Percentiles rank a stretch among this genome's conserved stretches.
These are phyloP conservation scores for Crithidia expoeki DNA, from an alignment of 208 protist genomes.

Conservation along the genomic window DNA sequence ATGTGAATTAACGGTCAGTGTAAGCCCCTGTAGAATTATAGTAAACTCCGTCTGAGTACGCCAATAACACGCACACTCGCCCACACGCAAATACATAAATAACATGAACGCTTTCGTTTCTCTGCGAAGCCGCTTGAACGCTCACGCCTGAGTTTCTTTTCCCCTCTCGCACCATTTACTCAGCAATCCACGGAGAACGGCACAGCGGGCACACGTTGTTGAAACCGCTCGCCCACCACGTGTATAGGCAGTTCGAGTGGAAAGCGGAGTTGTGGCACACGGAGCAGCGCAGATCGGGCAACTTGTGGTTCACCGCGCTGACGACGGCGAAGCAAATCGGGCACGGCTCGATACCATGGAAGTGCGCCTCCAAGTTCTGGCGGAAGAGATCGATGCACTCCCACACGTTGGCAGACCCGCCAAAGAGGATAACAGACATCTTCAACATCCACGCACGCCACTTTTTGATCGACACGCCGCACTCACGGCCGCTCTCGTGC, in stretches of 20 bases:
- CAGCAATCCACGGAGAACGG: conserved; percentile 82
- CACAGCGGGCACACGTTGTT: conserved; percentile 91
- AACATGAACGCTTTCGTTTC: too few species aligned
- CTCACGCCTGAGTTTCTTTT: too few species aligned
- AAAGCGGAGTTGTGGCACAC: conserved; percentile 88
- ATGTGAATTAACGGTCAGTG: too few species aligned
- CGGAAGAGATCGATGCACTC: conserved; percentile 88
- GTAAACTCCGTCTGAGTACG: too few species aligned
- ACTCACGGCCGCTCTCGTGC: conserved; percentile 59
- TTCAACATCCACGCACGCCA: conserved; percentile 90
- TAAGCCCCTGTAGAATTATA: too few species aligned
- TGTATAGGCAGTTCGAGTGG: conserved; percentile 89
- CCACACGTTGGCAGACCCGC: conserved; percentile 76
- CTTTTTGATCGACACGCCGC: conserved; percentile 76
- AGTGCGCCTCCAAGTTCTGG: conserved; percentile 91
- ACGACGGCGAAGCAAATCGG: conserved; percentile 93
- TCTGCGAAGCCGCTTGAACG: too few species aligned
- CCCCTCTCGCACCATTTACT: conserved; percentile 51
- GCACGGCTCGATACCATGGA: conserved; percentile 88
- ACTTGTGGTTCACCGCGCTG: conserved; percentile 68
- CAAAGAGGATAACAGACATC: conserved; percentile 90
- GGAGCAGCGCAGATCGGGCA: conserved; percentile 87
- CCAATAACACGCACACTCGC: too few species aligned
- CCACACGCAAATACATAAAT: too few species aligned
- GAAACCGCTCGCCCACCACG: conserved; percentile 89